A percentile compares a stretch with the other conserved stretches of the same genome.
Evolutionary conservation across 2,329 filamentous ascomycete genomes (phyloP).

Genomic region (Fusarium azukiicola): DNA sequence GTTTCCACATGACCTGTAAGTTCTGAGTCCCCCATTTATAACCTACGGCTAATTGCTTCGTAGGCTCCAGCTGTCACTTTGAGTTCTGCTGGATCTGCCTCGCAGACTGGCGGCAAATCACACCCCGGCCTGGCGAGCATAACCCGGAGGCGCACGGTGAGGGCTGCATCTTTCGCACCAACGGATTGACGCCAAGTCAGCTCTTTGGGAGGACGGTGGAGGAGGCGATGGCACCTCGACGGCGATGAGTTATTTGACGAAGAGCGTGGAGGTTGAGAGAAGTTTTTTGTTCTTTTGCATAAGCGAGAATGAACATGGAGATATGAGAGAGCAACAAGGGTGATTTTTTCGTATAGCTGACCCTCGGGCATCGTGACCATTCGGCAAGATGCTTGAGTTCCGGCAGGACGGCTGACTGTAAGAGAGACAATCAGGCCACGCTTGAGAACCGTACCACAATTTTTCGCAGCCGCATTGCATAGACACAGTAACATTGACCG

Average conservation of each 20-base stretch:
- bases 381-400: too few relatives aligned
- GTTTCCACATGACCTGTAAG: slow-evolving; percentile 39
- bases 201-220: slow-evolving; percentile 12
- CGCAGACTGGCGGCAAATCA: slow-evolving; percentile 33
- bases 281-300: neutral
- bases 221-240: neutral
- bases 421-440: too few relatives aligned
- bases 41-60: neutral
- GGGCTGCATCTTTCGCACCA: slow-evolving; percentile 29
- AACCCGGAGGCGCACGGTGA: slow-evolving; percentile 28
- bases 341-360: too few relatives aligned
- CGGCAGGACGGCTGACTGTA: too few relatives aligned
- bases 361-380: too few relatives aligned
- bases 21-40: neutral
- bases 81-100: slow-evolving; percentile 40
- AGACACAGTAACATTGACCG: neutral
- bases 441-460: too few relatives aligned
- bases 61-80: slow-evolving; percentile 28
- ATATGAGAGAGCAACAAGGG: neutral
- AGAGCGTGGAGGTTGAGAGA: neutral
- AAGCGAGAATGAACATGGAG: neutral
- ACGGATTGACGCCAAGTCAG: slow-evolving; percentile 24
- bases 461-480: neutral
- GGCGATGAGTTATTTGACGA: neutral
- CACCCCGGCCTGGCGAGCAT: slow-evolving; percentile 6